Base-by-base conservation (phyloP, 2,329 filamentous ascomycete genomes). In the Capronia americana region DNA sequence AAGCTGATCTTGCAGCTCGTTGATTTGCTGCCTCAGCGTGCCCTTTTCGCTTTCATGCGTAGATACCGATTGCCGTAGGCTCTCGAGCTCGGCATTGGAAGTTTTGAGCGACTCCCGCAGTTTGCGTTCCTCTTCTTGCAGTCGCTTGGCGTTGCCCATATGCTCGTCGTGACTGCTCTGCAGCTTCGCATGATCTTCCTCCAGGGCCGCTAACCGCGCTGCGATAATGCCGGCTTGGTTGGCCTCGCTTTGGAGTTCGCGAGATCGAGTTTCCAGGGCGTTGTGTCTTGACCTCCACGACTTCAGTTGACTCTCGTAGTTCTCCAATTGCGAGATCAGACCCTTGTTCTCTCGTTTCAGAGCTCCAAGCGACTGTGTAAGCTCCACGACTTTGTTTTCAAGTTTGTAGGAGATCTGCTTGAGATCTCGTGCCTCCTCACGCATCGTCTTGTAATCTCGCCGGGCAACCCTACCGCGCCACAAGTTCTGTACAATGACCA, bases 371-470 rank as follows among this genome's bases (percentile, higher is more conserved):
- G 90, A 92, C 79, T 99, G 95, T 1, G 95, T 99, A 75, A 99
- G 86, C 82, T 99, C 95, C 69, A 99, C 92, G 69, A 99, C 95
- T 88, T 99, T 99, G 86, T 99, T 98, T 80, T 99, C 95, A 74
- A 99, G 84, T 84, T 97, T 98, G 85, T 99, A 99, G 2, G 95
- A 98, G 73, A 99, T 99, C 80, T 98, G 94, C 85, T 98, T 98
- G 78, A 99, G 87, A 83, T 99, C 96, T 76, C 95, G 91, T 71
- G 95, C 95, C 80, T 99, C 95, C 80, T 97, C 93, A 72, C 95
- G 92, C 68, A 96, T 82, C 73, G 84, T 88, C 87, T 97, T 98
- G 85, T 99, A 99, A 57, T 87, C 89, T 72, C 85, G 87, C 71
- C 95, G 88, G 63, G 95, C 94, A 70, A 80, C 77, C 79, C 87